Evolutionary conservation across 257 asterid species (phyloP).

Genomic region (Solanum sejunctum): DNA sequence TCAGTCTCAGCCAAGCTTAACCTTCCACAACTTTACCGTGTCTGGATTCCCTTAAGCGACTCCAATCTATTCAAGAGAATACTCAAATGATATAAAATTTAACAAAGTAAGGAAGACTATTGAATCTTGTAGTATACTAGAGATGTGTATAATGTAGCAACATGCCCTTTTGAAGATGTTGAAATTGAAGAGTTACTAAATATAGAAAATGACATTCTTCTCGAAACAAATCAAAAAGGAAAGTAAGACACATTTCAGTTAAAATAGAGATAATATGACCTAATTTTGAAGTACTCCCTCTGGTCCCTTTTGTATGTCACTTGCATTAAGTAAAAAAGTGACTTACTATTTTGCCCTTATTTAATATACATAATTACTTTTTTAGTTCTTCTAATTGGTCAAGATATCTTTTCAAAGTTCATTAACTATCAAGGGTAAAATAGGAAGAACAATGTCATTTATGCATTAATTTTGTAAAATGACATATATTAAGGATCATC

Average conservation of each 20-base stretch:
- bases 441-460: no score
- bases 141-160: neutral
- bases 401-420: no score
- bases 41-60: neutral
- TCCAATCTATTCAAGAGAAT: neutral
- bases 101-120: neutral
- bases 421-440: no score
- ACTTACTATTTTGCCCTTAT: no score
- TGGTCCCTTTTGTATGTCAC: no score
- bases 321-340: no score
- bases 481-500: no score
- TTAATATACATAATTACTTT: no score
- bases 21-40: neutral
- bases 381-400: no score
- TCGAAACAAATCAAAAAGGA: neutral
- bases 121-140: neutral
- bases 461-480: no score
- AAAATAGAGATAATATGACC: neutral
- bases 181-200: neutral
- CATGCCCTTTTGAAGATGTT: neutral
- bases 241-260: neutral
- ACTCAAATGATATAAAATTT: neutral
- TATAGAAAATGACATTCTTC: neutral
- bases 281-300: neutral
- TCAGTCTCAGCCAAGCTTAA: neutral